A percentile compares a stretch with the other conserved stretches of the same genome.
phyloP scores from a whole-genome alignment of 2,329 filamentous ascomycete species.

The Graphilbum sp. region DNA sequence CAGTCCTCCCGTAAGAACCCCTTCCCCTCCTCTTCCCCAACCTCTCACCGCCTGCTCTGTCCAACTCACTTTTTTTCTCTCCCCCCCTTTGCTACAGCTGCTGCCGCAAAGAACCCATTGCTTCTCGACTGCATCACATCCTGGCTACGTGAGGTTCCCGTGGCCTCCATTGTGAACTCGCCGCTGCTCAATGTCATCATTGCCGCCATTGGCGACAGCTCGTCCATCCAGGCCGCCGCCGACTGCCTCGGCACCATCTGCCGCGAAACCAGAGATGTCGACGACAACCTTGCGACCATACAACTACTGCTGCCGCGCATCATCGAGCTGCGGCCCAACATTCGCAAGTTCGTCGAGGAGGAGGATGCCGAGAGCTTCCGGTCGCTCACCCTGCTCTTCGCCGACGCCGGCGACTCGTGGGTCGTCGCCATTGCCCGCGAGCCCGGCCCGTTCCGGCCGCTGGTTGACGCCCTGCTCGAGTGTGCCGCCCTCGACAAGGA shows the following conservation, averaged over 20 bases:
- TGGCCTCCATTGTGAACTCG: conserved; percentile 68
- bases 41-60: neutral
- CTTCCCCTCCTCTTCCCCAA: neutral
- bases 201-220: conserved; percentile 56
- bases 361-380: conserved; percentile 80
- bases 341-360: conserved; percentile 56
- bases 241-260: conserved; percentile 90
- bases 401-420: conserved; percentile 90
- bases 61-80: neutral
- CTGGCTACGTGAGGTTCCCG: conserved; percentile 86
- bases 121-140: conserved; percentile 92
- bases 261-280: conserved; percentile 81
- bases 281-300: conserved; percentile 73
- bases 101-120: conserved; percentile 69
- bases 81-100: neutral
- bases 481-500: conserved; percentile 78
- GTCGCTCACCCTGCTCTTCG: conserved; percentile 75
- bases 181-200: conserved; percentile 71
- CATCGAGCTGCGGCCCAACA: conserved; percentile 58
- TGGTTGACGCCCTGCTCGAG: conserved; percentile 87
- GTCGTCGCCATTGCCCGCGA: conserved; percentile 78
- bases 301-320: conserved; percentile 69
- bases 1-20: conserved; percentile 65
- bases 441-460: conserved; percentile 60
- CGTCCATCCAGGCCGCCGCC: conserved; percentile 71